Evolutionary conservation across 148 eudicot species (phyloP), one percentile per base, ranked within the genome.

Genomic region (Selenicereus undatus): DNA sequence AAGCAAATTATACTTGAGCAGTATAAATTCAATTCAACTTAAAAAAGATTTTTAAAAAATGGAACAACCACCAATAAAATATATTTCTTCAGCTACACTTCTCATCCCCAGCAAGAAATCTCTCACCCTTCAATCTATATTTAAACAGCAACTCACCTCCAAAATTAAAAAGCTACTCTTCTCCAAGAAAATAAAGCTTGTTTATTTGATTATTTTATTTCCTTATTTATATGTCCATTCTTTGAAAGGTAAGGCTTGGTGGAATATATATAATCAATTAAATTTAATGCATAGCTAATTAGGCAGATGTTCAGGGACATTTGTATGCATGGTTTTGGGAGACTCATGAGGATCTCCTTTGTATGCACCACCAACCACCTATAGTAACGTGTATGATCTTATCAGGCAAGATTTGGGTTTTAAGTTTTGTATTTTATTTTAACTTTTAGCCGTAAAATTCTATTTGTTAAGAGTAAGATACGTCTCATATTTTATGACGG

Each of bases 11-110:
- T 80, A 51, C 73, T 30, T 24, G 70, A 52, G 66, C 45, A 84
- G 81, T 80, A 58, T 80, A 58, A 70, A 16, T 16, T 56, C 5
- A 56, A 4, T 5, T 56, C 18, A 2, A 11, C 18, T 17, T 20
- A 17, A 56, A 56, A 17, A 56, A 56, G 43, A 39, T 7, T 39
- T 4, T 50, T 24, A 27, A 73, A 58, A 58, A 75, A 74, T 62
- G 10, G 79, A 66, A 79, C 84, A 20, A 76, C 85, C 76, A 75
- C 82, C 82, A 82, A 70, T 82, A 79, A 10, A 58, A 75, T 70
- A 75, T 70, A 56, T 84, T 82, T 82, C 87, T 82, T 87, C 78
- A 80, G 73, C 42, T 73, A 82, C 50, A 86, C 79, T 84, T 79
- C 76, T 84, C 75, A 79, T 79, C 78, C 54, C 73, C 62, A 70